phyloP scores from a whole-genome alignment of 768 basidiomycete species.

The Sporobolomyces pararoseus region DNA sequence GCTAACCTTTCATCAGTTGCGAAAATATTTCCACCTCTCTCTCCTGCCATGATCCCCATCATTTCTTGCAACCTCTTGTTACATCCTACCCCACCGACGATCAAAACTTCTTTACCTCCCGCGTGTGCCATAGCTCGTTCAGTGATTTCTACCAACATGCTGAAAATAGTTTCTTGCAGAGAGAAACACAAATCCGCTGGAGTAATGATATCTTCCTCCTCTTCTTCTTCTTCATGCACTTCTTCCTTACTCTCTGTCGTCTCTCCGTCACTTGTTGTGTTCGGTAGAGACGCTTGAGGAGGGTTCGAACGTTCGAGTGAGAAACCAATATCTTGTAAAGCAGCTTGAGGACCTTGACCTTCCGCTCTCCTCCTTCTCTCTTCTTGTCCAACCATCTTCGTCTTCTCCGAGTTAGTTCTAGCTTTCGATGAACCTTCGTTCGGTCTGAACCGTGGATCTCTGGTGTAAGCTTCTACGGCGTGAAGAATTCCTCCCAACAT shows the following conservation, averaged over 20 bases:
- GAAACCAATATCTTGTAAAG: constrained; percentile 35
- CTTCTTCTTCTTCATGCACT: no score
- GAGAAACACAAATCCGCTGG: constrained; percentile 96
- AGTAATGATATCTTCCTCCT: constrained; percentile 63
- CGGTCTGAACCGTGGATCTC: constrained; percentile 74
- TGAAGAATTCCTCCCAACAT: constrained; percentile 91
- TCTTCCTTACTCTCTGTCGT: no score
- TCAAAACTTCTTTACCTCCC: constrained; percentile 88
- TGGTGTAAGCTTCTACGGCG: constrained; percentile 78
- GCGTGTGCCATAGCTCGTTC: constrained; percentile 99
- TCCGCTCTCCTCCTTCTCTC: constrained; percentile 31
- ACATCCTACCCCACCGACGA: constrained; percentile 99
- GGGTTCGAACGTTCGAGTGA: neutral
- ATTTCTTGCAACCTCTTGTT: constrained; percentile 92
- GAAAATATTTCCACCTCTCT: constrained; percentile 82
- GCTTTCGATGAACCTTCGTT: neutral
- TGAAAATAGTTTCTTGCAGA: constrained; percentile 91
- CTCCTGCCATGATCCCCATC: constrained; percentile 96
- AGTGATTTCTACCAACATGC: constrained; percentile 98
- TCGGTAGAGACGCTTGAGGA: neutral
- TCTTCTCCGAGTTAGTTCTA: neutral
- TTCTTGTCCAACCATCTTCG: constrained; percentile 38
- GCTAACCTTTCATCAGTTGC: constrained; percentile 89
- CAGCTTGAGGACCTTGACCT: constrained; percentile 30
- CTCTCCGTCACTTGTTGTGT: no score